Base-by-base conservation (phyloP, 1,139 yeast species). In the Meyerozyma athensensis region DNA sequence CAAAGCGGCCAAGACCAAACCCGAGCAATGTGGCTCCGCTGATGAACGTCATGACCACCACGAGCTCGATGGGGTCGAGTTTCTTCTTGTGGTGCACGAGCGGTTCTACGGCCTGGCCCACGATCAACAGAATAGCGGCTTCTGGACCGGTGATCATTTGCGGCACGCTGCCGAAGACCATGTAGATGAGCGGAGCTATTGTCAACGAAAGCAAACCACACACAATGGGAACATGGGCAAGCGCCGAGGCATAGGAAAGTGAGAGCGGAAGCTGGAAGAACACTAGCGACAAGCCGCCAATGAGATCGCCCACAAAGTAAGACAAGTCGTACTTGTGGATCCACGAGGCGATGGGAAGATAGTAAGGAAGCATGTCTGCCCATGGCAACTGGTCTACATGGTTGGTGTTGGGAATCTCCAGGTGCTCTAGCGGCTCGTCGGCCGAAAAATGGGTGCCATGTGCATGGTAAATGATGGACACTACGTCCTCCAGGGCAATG, bases 141-240 rank as follows among this genome's bases (percentile, higher is more conserved):
- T 92, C 98, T 0, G 98, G 98, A 0, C 97, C 97, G 6, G 90
- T 95, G 39, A 90, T 84, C 96, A 92, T 86, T 53, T 85, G 95
- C 0, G 97, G 97, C 1, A 89, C 96, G 18, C 96, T 81, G 0
- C 98, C 97, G 53, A 90, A 74, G 1, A 90, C 47, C 37, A 86
- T 72, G 55, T 92, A 92, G 4, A 92, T 71, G 35, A 90, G 64
- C 0, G 97, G 97, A 1, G 96, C 81, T 4, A 90, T 65, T 0
- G 89, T 90, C 39, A 90, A 67, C 0, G 95, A 90, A 46, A 81
- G 75, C 8, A 92, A 68, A 0, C 97, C 98, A 43, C 89, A 82
- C 2, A 84, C 63, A 0, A 96, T 87, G 3, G 96, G 96, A 1
- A 89, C 94, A 54, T 85, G 89, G 1, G 97, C 97, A 40, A 92